phyloP scores from a whole-genome alignment of 2,329 filamentous ascomycete genomes.

The Ophiosphaerella narmari region DNA sequence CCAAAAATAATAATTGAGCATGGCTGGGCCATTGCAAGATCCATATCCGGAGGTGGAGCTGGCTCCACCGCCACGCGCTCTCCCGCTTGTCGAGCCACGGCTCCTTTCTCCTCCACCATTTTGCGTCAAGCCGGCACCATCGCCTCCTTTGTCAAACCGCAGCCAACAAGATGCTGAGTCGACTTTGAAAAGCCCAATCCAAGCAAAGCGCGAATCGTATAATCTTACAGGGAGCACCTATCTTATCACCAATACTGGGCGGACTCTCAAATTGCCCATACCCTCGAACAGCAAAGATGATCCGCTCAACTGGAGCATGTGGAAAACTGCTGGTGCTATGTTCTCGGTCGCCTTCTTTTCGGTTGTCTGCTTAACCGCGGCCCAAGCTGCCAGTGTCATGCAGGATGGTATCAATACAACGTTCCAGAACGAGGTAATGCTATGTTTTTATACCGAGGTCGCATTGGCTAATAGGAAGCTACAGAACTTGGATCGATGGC shows the following conservation, averaged over 20 bases:
- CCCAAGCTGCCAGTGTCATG: constrained; percentile 25
- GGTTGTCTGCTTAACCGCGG: constrained; percentile 15
- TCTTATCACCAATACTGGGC: constrained; percentile 28
- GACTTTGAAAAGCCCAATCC: no score
- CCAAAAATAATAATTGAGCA: not conserved
- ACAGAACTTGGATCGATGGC: constrained; percentile 30
- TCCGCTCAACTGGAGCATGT: constrained; percentile 29
- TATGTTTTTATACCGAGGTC: not conserved
- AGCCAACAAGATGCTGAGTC: no score
- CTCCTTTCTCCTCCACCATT: not conserved
- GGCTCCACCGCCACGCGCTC: not conserved
- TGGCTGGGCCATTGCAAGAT: not conserved
- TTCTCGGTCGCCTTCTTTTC: constrained; percentile 21
- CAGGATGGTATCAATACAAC: constrained; percentile 14
- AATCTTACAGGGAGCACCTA: constrained; percentile 29
- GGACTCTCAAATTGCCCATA: constrained; percentile 27
- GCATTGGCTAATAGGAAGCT: not conserved
- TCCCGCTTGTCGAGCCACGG: not conserved
- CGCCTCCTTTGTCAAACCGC: no score
- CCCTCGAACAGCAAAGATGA: constrained; percentile 30
- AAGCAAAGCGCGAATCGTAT: constrained; percentile 31
- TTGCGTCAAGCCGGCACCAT: no score
- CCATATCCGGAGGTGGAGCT: constrained; percentile 2
- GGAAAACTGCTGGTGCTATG: constrained; percentile 26
- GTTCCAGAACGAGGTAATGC: constrained; percentile 20